Base-by-base conservation (phyloP, 1,139 yeast genomes). In the Kodamaea suecica region DNA sequence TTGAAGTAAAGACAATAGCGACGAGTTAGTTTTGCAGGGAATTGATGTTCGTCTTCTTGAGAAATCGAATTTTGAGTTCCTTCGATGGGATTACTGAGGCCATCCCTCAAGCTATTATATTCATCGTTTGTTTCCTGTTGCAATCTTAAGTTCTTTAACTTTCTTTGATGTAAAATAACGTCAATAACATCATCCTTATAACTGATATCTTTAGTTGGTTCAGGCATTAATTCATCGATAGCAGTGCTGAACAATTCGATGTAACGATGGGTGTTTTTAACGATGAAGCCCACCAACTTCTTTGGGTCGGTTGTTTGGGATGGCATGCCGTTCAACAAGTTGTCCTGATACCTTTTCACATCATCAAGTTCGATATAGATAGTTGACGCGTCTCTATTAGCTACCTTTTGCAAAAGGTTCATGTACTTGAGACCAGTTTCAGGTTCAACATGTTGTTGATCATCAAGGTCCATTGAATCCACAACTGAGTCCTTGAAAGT, bases 111-210 rank as follows among this genome's bases (percentile, higher is more conserved):
- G 41, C 52, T 55, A 43, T 59, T 57, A 40, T 55, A 53, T 40
- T 79, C 84, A 31, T 76, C 80, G 35, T 73, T 69, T 39, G 76
- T 74, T 48, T 85, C 95, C 45, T 76, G 81, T 44, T 78, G 78
- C 30, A 81, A 68, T 42, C 90, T 73, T 49, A 78, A 78, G 57
- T 92, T 92, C 51, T 95, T 76, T 56, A 85, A 74, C 50, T 76
- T 79, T 57, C 99, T 76, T 64, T 92, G 97, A 52, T 86, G 90
- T 47, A 90, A 70, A 40, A 94, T 87, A 39, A 92, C 95, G 55
- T 94, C 98, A 49, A 94, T 66, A 8, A 92, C 97, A 48, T 87
- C 95, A 55, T 88, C 97, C 48, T 80, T 80, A 58, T 84, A 86
- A 32, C 81, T 67, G 35, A 90, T 70, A 45, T 86, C 92, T 37